phyloP scores from a whole-genome alignment of 2,329 filamentous ascomycete species.

The Ilyonectria mors-panacis region DNA sequence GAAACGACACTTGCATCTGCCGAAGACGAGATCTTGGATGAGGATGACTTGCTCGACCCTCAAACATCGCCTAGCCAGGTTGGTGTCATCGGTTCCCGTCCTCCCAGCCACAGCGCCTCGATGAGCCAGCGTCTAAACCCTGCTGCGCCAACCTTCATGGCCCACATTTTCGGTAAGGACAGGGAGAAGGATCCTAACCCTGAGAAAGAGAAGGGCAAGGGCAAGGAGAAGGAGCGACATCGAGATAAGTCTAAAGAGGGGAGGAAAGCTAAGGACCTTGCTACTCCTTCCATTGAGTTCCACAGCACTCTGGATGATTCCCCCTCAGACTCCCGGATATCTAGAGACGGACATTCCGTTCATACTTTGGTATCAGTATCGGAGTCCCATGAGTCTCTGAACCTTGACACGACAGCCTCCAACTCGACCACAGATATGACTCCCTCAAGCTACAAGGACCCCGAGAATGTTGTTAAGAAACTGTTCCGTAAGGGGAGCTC shows the following conservation, averaged over 20 bases:
- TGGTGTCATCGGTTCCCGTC: conserved; percentile 85
- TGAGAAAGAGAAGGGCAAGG: conserved; percentile 45
- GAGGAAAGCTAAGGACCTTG: conserved; percentile 56
- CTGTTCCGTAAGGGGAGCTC: conserved; percentile 77
- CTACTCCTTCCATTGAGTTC: conserved; percentile 57
- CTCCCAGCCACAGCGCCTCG: conserved; percentile 60
- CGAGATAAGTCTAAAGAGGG: conserved; percentile 53
- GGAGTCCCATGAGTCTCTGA: conserved; percentile 73
- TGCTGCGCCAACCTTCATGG: conserved; percentile 89
- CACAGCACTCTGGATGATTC: conserved; percentile 61
- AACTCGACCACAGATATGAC: conserved; percentile 71
- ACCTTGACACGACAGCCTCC: conserved; percentile 68
- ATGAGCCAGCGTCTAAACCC: conserved; percentile 83
- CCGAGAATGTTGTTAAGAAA: conserved; percentile 72
- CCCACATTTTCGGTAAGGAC: conserved; percentile 71
- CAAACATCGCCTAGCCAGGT: conserved; percentile 71
- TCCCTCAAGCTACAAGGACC: conserved; percentile 61
- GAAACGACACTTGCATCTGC: conserved; percentile 74
- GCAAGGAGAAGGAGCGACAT: conserved; percentile 53
- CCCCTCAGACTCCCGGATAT: conserved; percentile 67
- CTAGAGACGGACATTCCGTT: conserved; percentile 70
- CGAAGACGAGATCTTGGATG: conserved; percentile 75
- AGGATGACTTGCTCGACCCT: conserved; percentile 68
- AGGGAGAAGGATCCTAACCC: conserved; percentile 55
- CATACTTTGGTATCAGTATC: conserved; percentile 72